Evolutionary conservation across 106 monocot species (phyloP).

Genomic region (Platanthera zijinensis): DNA sequence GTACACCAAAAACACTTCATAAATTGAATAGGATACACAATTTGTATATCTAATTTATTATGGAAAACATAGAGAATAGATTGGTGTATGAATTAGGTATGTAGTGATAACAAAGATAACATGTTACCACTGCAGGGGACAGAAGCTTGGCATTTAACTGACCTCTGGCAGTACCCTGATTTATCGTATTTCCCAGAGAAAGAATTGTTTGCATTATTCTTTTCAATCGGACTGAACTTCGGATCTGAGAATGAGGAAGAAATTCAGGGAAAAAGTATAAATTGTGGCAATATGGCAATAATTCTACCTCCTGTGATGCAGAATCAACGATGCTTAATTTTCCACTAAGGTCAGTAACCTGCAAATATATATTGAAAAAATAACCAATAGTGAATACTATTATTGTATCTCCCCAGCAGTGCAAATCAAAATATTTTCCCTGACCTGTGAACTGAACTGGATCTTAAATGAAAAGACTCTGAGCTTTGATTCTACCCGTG

Average conservation of each 20-base stretch:
- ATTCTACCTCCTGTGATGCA: slow-evolving; percentile 58
- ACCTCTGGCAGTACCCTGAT: slow-evolving; percentile 97
- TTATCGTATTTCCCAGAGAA: slow-evolving; percentile 91
- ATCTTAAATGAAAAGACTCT: slow-evolving; percentile 91
- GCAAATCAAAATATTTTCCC: neutral
- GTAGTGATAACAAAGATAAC: neutral
- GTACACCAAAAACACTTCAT: neutral
- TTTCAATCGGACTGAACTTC: slow-evolving; percentile 76
- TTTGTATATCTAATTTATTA: neutral
- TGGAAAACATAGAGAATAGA: neutral
- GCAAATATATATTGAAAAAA: slow-evolving; percentile 10
- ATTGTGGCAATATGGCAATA: neutral
- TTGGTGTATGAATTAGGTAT: neutral
- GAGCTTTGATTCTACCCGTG: slow-evolving; percentile 88
- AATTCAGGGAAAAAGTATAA: neutral
- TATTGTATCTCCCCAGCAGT: neutral
- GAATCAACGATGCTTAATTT: slow-evolving; percentile 76
- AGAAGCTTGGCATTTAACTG: slow-evolving; percentile 7
- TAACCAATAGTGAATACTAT: neutral
- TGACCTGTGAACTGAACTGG: slow-evolving; percentile 76
- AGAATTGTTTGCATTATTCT: slow-evolving; percentile 98
- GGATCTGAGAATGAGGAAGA: slow-evolving; percentile 39
- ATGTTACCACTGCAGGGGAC: neutral
- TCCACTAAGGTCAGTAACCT: slow-evolving; percentile 63
- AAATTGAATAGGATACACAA: neutral